phyloP scores from a whole-genome alignment of 73 alveolate species.

The Effrenium voratum region DNA sequence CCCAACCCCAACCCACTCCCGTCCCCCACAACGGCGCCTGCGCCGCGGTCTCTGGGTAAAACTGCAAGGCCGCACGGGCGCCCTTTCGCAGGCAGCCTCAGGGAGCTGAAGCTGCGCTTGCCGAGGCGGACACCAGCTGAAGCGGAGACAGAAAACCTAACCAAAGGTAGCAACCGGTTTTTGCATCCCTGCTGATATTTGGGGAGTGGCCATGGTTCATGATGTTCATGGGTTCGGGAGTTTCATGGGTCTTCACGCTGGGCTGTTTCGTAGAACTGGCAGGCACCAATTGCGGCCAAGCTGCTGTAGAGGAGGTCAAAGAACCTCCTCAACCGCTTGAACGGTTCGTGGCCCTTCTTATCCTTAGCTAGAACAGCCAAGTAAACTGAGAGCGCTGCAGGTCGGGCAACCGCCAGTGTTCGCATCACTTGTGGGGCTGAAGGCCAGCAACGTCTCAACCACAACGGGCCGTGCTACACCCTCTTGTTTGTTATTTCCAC shows the following conservation, averaged over 20 bases:
- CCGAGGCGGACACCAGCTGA: too few species aligned
- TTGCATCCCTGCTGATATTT: too few species aligned
- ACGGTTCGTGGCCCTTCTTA: slow-evolving; percentile 97
- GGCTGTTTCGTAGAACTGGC: too few species aligned
- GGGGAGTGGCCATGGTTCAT: too few species aligned
- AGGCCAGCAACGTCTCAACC: not conserved
- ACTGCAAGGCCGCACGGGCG: slow-evolving; percentile 98
- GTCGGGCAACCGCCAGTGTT: not conserved
- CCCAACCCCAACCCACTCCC: too few species aligned
- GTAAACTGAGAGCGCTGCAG: slow-evolving; percentile 92
- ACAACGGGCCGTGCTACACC: too few species aligned
- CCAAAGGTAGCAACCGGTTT: too few species aligned
- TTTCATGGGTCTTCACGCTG: too few species aligned
- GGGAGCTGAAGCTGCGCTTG: not conserved
- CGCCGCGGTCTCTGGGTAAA: slow-evolving; percentile 98
- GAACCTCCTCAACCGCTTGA: slow-evolving; percentile 97
- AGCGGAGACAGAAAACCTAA: too few species aligned
- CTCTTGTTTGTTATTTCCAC: too few species aligned
- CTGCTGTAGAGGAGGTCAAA: slow-evolving; percentile 97
- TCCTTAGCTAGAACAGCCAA: slow-evolving; percentile 98
- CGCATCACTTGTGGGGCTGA: not conserved
- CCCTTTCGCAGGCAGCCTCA: slow-evolving; percentile 95
- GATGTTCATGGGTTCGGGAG: too few species aligned
- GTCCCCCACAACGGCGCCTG: slow-evolving; percentile 94
- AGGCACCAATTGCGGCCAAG: slow-evolving; percentile 74